Conservation (phyloP, 371 early-diverging fungal genomes). For the Coemansia sp. region DNA sequence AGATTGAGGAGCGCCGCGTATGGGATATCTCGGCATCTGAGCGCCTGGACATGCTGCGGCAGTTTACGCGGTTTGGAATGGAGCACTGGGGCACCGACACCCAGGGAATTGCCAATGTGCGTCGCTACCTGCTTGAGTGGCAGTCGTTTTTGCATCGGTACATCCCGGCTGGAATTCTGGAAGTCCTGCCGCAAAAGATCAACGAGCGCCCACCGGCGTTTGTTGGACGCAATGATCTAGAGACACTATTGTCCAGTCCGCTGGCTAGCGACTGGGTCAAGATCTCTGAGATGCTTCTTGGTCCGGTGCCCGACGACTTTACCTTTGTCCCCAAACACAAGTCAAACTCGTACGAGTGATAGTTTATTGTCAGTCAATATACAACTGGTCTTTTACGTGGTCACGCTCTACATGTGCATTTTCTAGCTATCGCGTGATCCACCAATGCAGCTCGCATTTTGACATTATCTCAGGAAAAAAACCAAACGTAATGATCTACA, state of each 20-base stretch:
- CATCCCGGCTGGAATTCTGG: conserved; percentile 90
- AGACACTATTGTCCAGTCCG: conserved; percentile 89
- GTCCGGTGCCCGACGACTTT: conserved; percentile 84
- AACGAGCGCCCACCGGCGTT: conserved; percentile 90
- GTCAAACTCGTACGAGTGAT: conserved; percentile 74
- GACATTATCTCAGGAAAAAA: neutral
- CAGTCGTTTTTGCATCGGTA: conserved; percentile 80
- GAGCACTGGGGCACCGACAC: conserved; percentile 94
- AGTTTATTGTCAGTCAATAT: neutral
- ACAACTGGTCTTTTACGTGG: neutral
- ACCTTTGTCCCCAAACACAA: conserved; percentile 91
- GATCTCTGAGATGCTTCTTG: conserved; percentile 75
- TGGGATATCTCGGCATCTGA: conserved; percentile 92
- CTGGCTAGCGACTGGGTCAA: conserved; percentile 89
- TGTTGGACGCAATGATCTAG: conserved; percentile 85
- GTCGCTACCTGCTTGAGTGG: conserved; percentile 93
- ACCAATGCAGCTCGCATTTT: neutral
- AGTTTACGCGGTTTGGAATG: conserved; percentile 82
- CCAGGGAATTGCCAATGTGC: conserved; percentile 26
- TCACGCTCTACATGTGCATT: neutral
- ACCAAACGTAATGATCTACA: neutral
- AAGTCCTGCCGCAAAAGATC: conserved; percentile 85
- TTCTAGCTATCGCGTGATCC: neutral
- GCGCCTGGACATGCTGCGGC: conserved; percentile 84
- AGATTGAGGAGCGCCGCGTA: conserved; percentile 81